Evolutionary conservation across 176 grass and related monocot species (phyloP).

Genomic region (Raddia guianensis): DNA sequence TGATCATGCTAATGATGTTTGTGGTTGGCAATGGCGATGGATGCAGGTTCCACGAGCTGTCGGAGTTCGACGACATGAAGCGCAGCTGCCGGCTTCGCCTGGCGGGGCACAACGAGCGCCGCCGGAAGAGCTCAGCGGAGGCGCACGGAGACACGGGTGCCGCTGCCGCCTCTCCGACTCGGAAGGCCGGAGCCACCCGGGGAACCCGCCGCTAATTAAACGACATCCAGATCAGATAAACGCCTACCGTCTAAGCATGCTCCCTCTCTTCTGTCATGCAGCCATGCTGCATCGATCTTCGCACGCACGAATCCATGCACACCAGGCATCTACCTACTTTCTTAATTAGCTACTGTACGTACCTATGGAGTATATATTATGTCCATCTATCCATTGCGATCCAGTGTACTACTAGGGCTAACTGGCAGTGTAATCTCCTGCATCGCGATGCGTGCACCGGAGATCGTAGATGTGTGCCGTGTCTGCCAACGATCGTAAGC

Average conservation of each 20-base stretch:
- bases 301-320: too few species aligned
- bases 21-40: not conserved
- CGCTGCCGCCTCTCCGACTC: constrained; percentile 52
- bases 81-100: constrained; percentile 87
- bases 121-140: constrained; percentile 78
- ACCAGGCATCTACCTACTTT: not conserved
- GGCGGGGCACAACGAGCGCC: constrained; percentile 90
- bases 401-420: constrained; percentile 10
- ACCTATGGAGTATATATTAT: not conserved
- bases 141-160: constrained; percentile 41
- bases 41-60: constrained; percentile 85
- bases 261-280: constrained; percentile 99
- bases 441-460: constrained; percentile 12
- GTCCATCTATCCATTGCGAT: not conserved
- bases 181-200: constrained; percentile 48
- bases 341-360: not conserved
- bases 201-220: constrained; percentile 56
- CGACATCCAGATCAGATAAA: constrained; percentile 84
- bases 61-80: constrained; percentile 83
- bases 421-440: constrained; percentile 38
- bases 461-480: constrained; percentile 19
- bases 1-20: not conserved
- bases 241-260: constrained; percentile 56
- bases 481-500: constrained; percentile 33
- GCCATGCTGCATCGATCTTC: constrained; percentile 21